Conservation (phyloP, 129 eudicot genomes). For the Flaveria bidentis region DNA sequence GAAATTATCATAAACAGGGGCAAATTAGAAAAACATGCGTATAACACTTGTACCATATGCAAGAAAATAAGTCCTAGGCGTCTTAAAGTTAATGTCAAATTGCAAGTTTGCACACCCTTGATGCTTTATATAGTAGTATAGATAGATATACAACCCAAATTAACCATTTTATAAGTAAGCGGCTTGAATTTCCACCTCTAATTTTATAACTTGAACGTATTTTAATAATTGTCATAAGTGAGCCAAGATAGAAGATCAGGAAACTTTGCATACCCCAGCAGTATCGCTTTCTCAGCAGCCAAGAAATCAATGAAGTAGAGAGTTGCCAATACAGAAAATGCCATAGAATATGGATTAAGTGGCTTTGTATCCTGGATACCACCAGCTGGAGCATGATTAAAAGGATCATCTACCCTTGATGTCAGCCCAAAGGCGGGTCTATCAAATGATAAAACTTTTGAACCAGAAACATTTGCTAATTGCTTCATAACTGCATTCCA, state of each 20-base stretch:
- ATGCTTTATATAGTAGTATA: no score
- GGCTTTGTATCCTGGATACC: constrained; percentile 51
- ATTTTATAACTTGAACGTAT: background rate
- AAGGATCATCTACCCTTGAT: constrained; percentile 53
- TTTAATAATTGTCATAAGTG: constrained; percentile 10
- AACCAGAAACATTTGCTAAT: constrained; percentile 55
- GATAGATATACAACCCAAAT: background rate
- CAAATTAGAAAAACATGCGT: no score
- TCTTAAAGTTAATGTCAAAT: no score
- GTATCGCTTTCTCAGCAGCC: constrained; percentile 68
- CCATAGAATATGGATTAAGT: constrained; percentile 82
- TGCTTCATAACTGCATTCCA: constrained; percentile 81
- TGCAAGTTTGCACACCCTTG: no score
- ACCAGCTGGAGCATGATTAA: constrained; percentile 29
- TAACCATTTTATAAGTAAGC: background rate
- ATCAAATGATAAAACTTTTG: constrained; percentile 86
- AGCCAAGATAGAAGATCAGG: background rate
- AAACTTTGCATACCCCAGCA: constrained; percentile 65
- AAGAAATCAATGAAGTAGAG: constrained; percentile 72
- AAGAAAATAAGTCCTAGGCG: no score
- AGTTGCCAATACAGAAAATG: constrained; percentile 73
- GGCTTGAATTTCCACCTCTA: background rate
- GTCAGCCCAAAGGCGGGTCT: constrained; percentile 99
- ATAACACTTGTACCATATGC: no score
- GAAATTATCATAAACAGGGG: no score